A percentile compares a stretch with the other conserved stretches of the same genome.
phyloP scores from a whole-genome alignment of 2,329 filamentous ascomycete genomes.

The Fusarium poae region DNA sequence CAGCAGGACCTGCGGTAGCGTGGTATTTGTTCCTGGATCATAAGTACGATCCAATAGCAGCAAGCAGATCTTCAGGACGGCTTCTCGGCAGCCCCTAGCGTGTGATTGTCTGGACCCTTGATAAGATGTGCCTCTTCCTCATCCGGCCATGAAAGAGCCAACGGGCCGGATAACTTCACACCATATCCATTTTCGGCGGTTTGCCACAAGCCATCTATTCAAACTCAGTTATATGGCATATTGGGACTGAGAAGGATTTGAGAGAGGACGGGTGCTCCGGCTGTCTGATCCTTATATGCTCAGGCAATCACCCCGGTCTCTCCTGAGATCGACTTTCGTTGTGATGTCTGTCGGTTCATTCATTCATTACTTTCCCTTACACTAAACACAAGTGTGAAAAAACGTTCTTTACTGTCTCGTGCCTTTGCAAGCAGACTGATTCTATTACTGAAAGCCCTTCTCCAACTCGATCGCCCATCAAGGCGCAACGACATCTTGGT shows the following conservation, averaged over 20 bases:
- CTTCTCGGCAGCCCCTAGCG: conserved; percentile 22
- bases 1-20: conserved; percentile 3
- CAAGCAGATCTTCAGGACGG: background rate
- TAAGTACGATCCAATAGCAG: conserved; percentile 10
- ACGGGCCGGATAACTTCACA: conserved; percentile 5
- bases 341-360: background rate
- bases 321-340: background rate
- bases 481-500: too few relatives aligned
- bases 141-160: conserved; percentile 31
- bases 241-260: background rate
- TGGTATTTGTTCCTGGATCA: conserved; percentile 20
- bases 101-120: background rate
- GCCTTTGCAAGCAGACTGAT: background rate
- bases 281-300: conserved; percentile 5
- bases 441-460: background rate
- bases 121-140: conserved; percentile 14
- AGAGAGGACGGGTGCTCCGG: background rate
- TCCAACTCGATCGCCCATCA: background rate
- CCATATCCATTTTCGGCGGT: conserved; percentile 28
- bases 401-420: background rate
- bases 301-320: conserved; percentile 1
- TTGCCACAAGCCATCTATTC: conserved; percentile 23
- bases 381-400: background rate
- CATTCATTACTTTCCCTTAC: background rate
- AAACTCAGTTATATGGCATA: background rate